A percentile compares a stretch with the other conserved stretches of the same genome.
Evolutionary conservation across 805 yeast genomes (phyloP).

Genomic region (Barnettozyma sucrosica): DNA sequence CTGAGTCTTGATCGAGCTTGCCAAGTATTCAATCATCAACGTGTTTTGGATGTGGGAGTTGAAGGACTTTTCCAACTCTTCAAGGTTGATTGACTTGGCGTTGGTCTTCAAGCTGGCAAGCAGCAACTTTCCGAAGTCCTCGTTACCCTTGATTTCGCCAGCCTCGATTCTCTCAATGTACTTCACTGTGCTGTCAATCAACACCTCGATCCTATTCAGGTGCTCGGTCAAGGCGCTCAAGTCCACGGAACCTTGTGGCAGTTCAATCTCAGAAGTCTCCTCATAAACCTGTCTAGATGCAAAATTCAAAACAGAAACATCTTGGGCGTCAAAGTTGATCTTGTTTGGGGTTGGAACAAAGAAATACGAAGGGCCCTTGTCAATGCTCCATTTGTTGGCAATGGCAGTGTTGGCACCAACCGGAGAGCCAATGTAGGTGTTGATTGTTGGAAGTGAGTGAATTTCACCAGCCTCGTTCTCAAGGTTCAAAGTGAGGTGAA

Average conservation of each 20-base stretch:
- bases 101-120: slow-evolving; percentile 49
- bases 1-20: slow-evolving; percentile 81
- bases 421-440: slow-evolving; percentile 72
- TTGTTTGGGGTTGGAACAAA: slow-evolving; percentile 73
- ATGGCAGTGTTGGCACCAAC: slow-evolving; percentile 49
- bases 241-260: slow-evolving; percentile 33
- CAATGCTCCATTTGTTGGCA: slow-evolving; percentile 33
- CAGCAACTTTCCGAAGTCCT: slow-evolving; percentile 61
- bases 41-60: slow-evolving; percentile 74
- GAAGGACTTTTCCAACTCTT: slow-evolving; percentile 53
- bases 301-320: slow-evolving; percentile 49
- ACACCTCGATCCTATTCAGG: slow-evolving; percentile 38
- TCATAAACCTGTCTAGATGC: slow-evolving; percentile 35
- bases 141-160: slow-evolving; percentile 43
- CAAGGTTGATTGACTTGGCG: slow-evolving; percentile 39
- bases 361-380: slow-evolving; percentile 42
- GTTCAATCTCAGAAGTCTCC: slow-evolving; percentile 22
- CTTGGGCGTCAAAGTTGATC: slow-evolving; percentile 51
- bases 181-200: slow-evolving; percentile 43
- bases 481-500: slow-evolving; percentile 67
- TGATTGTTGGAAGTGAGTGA: slow-evolving; percentile 45
- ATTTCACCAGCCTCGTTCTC: slow-evolving; percentile 37
- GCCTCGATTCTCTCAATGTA: slow-evolving; percentile 40
- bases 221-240: slow-evolving; percentile 42
- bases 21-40: slow-evolving; percentile 72